Base-by-base conservation (phyloP, 2,329 filamentous ascomycete genomes). In the Cephalotrichum gorgonifer region DNA sequence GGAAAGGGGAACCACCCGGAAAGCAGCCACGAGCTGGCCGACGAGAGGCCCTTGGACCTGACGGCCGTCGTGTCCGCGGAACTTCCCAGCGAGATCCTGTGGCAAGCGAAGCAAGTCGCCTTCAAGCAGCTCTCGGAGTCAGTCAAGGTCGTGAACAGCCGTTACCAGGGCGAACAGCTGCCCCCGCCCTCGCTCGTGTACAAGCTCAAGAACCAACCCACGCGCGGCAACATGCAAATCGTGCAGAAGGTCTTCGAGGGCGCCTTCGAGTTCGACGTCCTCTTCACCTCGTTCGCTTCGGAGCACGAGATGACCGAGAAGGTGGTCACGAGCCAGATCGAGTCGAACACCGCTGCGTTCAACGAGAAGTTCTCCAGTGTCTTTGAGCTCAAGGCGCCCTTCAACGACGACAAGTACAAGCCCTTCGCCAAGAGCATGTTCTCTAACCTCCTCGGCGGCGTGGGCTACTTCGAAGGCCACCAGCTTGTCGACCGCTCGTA, bases 391-490 rank as follows among this genome's bases (percentile, higher is more conserved):
- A 76, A 88, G 58, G 71, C 82, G 1, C 91, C 93, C 0, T 98
- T 93, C 64, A 70, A 78, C 17, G 75, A 78, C 3, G 74, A 79
- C 3, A 81, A 87, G 59, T 93, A 94, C 62, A 73, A 79, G 44
- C 75, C 75, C 50, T 96, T 97, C 63, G 88, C 84, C 54, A 86
- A 88, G 63, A 90, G 85, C 54, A 85, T 98, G 74, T 86, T 98
- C 57, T 96, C 91, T 2, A 98, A 97, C 63, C 72, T 98, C 30
- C 75, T 95, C 31, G 93, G 93, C 50, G 93, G 93, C 43, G 88
- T 97, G 57, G 93, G 93, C 8, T 97, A 95, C 68, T 98, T 98
- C 70, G 79, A 94, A 59, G 93, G 93, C 38, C 77, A 93, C 51
- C 85, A 88, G 30, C 69, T 96, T 22, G 86, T 95, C 47, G 93